A percentile compares a stretch with the other conserved stretches of the same genome.
Conservation (phyloP, 2,329 filamentous ascomycete species). For the Beauveria asiatica region DNA sequence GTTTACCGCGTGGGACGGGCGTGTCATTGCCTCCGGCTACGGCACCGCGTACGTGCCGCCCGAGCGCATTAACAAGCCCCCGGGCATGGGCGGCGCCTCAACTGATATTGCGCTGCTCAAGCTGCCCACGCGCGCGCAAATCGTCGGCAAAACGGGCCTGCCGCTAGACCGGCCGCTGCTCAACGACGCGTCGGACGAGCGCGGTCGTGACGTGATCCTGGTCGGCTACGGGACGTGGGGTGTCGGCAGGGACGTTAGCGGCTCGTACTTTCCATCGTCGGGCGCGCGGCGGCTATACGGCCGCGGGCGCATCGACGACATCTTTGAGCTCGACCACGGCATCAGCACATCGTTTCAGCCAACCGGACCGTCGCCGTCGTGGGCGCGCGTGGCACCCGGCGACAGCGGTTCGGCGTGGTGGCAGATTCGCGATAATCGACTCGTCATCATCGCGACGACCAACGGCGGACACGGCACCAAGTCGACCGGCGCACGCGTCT, state of each 20-base stretch:
- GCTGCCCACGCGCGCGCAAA: background rate
- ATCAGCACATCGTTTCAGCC: background rate
- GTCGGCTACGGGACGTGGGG: background rate
- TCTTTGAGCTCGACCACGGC: background rate
- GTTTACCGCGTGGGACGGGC: background rate
- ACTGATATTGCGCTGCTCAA: background rate
- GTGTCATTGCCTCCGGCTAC: background rate
- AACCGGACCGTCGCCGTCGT: background rate
- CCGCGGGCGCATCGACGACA: background rate
- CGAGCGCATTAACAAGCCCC: background rate
- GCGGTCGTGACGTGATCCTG: background rate
- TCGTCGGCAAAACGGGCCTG: background rate
- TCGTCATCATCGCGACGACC: background rate
- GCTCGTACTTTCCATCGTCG: background rate
- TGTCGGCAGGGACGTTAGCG: background rate
- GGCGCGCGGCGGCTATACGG: background rate
- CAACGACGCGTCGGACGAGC: background rate
- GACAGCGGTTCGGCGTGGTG: background rate
- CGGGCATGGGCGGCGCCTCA: background rate
- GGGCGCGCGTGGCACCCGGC: background rate
- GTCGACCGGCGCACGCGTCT: background rate
- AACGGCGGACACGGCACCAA: background rate
- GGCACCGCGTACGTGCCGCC: background rate
- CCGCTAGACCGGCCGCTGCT: background rate
- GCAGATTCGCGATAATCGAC: background rate